These are phyloP conservation scores for Botrytis deweyae DNA, from an alignment of 2,329 filamentous ascomycete genomes.

Conservation along the genomic window DNA sequence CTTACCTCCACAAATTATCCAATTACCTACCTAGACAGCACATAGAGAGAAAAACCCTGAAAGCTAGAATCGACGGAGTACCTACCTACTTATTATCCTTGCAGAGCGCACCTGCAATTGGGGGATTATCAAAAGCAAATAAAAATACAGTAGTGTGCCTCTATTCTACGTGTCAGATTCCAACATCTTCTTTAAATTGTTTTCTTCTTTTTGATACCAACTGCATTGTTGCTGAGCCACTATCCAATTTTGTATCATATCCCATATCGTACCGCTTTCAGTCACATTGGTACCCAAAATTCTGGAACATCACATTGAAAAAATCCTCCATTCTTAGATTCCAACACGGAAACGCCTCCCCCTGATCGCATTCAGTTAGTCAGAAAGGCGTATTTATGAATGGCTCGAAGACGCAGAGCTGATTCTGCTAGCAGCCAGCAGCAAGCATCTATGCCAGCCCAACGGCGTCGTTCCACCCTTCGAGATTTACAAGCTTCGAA, in stretches of 20 bases:
- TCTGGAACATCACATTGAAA: not conserved
- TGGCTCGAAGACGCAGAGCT: slow-evolving; percentile 21
- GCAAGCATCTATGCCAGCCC: slow-evolving; percentile 34
- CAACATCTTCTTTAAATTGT: not conserved
- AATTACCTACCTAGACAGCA: not conserved
- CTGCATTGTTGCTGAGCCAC: not conserved
- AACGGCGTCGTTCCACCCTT: slow-evolving; percentile 48
- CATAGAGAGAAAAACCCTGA: not conserved
- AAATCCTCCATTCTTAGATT: slow-evolving; percentile 1
- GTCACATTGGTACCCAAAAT: not conserved
- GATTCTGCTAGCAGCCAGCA: slow-evolving; percentile 20
- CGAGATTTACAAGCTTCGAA: slow-evolving; percentile 45
- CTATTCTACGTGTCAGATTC: slow-evolving; percentile 10
- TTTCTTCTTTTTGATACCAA: not conserved
- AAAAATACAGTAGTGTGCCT: not conserved
- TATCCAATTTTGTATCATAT: not conserved
- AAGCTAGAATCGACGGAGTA: not conserved
- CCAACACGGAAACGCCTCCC: not conserved
- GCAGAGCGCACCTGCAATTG: not conserved
- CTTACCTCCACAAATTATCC: not conserved
- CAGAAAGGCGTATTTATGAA: slow-evolving; percentile 15
- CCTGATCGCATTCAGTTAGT: not conserved
- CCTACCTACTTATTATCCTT: slow-evolving; percentile 6
- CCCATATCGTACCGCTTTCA: not conserved
- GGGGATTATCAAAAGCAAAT: not conserved